These are phyloP conservation scores for Capsella bursapastoris DNA, from an alignment of 345 rosid species.

Conservation along the genomic window DNA sequence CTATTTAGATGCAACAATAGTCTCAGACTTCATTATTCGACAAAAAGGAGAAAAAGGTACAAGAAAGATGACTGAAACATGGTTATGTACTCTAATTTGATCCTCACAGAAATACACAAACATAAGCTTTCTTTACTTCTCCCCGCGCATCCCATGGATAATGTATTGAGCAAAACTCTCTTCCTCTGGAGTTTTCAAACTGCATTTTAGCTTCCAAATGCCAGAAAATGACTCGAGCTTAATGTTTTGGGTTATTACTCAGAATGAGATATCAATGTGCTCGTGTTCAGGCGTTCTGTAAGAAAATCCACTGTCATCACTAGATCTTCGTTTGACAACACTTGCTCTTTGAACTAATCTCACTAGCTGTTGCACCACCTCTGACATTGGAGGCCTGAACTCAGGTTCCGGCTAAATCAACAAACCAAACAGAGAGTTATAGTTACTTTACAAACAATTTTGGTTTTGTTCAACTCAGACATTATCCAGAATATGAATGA, in stretches of 20 bases:
- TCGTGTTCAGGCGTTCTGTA: constrained; percentile 90
- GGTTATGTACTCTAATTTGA: constrained; percentile 34
- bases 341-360: constrained; percentile 95
- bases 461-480: neutral
- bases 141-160: neutral
- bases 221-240: constrained; percentile 13
- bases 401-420: constrained; percentile 87
- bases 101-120: constrained; percentile 21
- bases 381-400: constrained; percentile 99
- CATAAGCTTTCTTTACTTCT: constrained; percentile 25
- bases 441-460: constrained; percentile 58
- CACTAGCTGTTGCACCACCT: constrained; percentile 95
- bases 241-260: constrained; percentile 14
- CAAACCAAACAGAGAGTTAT: neutral
- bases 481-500: neutral
- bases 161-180: constrained; percentile 15
- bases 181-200: neutral
- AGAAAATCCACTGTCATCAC: constrained; percentile 86
- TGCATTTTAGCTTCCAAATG: neutral
- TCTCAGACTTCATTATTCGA: constrained; percentile 12
- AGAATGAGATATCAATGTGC: constrained; percentile 64
- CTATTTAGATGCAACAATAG: neutral
- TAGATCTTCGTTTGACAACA: constrained; percentile 75
- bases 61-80: constrained; percentile 13
- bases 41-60: neutral